Percentiles rank a stretch among this genome's conserved stretches.
phyloP scores from a whole-genome alignment of 768 basidiomycete genomes.

The Hericium rajendrae region DNA sequence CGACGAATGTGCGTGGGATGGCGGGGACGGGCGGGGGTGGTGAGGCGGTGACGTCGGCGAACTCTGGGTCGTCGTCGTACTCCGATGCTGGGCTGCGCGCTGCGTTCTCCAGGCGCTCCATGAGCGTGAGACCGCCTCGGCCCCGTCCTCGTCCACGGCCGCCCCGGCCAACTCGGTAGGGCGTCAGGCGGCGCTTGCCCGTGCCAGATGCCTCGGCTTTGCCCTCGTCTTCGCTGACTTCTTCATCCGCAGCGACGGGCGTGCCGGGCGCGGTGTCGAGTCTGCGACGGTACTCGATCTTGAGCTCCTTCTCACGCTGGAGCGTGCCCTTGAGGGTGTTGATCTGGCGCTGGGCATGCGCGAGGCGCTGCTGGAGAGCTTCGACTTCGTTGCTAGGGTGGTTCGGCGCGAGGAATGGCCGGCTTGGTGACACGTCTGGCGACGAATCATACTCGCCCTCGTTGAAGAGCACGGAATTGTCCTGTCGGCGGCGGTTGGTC shows the following conservation, averaged over 20 bases:
- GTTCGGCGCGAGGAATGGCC: slow-evolving; percentile 59
- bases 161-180: slow-evolving; percentile 10
- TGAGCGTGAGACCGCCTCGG: slow-evolving; percentile 12
- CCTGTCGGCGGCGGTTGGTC: slow-evolving; percentile 47
- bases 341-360: slow-evolving; percentile 82
- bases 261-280: slow-evolving; percentile 37
- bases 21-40: slow-evolving; percentile 8
- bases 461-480: slow-evolving; percentile 37
- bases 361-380: slow-evolving; percentile 67
- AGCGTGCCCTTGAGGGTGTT: slow-evolving; percentile 71
- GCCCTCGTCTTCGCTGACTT: slow-evolving; percentile 40
- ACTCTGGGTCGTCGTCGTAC: slow-evolving; percentile 14
- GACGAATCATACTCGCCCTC: slow-evolving; percentile 39
- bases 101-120: slow-evolving; percentile 12
- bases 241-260: slow-evolving; percentile 32
- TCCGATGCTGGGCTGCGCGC: slow-evolving; percentile 10
- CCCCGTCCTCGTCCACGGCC: slow-evolving; percentile 12
- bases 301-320: slow-evolving; percentile 75
- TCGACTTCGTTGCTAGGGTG: slow-evolving; percentile 78
- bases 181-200: slow-evolving; percentile 6
- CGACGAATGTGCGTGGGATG: slow-evolving; percentile 9
- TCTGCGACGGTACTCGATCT: slow-evolving; percentile 50
- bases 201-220: slow-evolving; percentile 9
- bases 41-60: slow-evolving; percentile 5
- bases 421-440: slow-evolving; percentile 53